Conservation (phyloP, 2,329 filamentous ascomycete species). For the Colletotrichum tanaceti region DNA sequence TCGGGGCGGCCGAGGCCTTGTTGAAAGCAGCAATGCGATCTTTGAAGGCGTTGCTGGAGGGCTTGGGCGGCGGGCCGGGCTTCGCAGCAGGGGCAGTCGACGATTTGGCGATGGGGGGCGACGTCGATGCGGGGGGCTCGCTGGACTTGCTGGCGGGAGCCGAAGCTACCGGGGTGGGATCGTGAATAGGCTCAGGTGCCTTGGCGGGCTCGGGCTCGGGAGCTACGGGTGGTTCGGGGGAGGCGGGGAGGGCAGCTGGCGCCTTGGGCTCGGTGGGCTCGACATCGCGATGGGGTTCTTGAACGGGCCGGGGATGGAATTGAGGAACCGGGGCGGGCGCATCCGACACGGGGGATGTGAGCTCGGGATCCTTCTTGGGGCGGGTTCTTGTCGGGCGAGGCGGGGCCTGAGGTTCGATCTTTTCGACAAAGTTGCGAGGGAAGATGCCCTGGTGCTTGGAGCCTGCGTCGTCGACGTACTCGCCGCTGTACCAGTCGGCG, state of each 20-base stretch:
- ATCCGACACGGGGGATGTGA: conserved; percentile 44
- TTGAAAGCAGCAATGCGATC: conserved; percentile 99
- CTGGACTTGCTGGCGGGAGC: conserved; percentile 54
- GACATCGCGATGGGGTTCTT: conserved; percentile 52
- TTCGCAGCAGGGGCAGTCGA: conserved; percentile 51
- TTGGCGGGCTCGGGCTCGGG: conserved; percentile 50
- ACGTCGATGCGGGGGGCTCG: conserved; percentile 48
- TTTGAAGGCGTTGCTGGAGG: conserved; percentile 81
- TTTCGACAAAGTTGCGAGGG: conserved; percentile 96
- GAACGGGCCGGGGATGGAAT: conserved; percentile 46
- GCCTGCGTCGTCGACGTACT: conserved; percentile 83
- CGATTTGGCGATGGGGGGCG: conserved; percentile 56
- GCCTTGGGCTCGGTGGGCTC: conserved; percentile 48
- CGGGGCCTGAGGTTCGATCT: conserved; percentile 90
- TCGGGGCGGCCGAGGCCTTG: conserved; percentile 83
- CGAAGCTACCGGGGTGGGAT: conserved; percentile 45
- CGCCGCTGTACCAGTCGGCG: conserved; percentile 91
- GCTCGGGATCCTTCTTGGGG: conserved; percentile 70
- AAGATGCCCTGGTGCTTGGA: conserved; percentile 86
- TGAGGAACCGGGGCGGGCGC: conserved; percentile 46
- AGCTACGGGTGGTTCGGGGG: conserved; percentile 51
- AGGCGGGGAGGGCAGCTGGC: conserved; percentile 45
- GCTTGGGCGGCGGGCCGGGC: conserved; percentile 78
- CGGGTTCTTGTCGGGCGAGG: conserved; percentile 83
- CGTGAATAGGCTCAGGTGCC: conserved; percentile 47